phyloP scores from a whole-genome alignment of 176 grass and related monocot species.

The Eragrostis curvula region DNA sequence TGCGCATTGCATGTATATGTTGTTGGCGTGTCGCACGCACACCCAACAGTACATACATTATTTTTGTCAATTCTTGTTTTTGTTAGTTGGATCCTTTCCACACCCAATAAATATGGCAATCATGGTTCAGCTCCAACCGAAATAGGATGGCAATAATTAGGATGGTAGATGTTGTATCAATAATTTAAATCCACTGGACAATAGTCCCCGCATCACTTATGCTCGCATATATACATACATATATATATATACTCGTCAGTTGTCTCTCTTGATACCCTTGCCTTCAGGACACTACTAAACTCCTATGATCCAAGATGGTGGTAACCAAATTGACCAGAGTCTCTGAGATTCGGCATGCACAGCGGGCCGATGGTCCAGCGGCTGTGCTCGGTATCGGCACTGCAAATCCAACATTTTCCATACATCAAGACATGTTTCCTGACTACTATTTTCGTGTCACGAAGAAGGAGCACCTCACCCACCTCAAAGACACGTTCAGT shows the following conservation, averaged over 20 bases:
- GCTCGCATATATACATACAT: too few species aligned
- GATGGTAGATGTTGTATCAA: neutral
- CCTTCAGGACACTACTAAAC: neutral
- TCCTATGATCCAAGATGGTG: neutral
- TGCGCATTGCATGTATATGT: too few species aligned
- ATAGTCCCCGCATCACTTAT: too few species aligned
- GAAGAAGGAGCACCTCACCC: slow-evolving; percentile 60
- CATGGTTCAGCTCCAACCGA: slow-evolving; percentile 3
- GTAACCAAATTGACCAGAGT: neutral
- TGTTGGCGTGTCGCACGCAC: too few species aligned
- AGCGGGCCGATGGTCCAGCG: slow-evolving; percentile 57
- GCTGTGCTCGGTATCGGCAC: slow-evolving; percentile 61
- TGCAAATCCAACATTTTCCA: slow-evolving; percentile 46
- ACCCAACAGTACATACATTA: too few species aligned
- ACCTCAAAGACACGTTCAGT: slow-evolving; percentile 63
- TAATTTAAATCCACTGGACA: too few species aligned
- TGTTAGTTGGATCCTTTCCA: neutral
- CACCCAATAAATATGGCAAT: slow-evolving; percentile 1
- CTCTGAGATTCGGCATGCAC: slow-evolving; percentile 29
- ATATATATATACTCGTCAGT: too few species aligned
- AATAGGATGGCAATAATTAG: slow-evolving; percentile 8
- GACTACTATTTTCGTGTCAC: slow-evolving; percentile 61
- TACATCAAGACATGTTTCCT: slow-evolving; percentile 48
- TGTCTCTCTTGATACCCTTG: neutral
- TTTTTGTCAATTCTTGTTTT: too few species aligned